Percentiles rank a stretch among this genome's conserved stretches.
These are phyloP conservation scores for Gastrolobium bilobum DNA, from an alignment of 306 rosid species.

Conservation along the genomic window DNA sequence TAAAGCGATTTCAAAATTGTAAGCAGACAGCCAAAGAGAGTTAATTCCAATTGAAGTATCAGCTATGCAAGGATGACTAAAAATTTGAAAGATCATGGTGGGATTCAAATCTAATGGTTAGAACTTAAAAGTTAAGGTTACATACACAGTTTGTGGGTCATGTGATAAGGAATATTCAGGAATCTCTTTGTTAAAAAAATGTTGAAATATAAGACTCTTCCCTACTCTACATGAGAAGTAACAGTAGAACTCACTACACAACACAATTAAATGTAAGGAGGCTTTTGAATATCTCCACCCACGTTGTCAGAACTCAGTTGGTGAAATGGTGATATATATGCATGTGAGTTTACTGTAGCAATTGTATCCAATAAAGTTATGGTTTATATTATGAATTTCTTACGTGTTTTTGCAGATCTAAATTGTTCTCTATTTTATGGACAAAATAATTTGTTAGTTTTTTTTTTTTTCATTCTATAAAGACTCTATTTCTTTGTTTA, in stretches of 20 bases:
- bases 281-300: conserved; percentile 26
- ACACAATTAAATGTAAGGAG: neutral
- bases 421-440: neutral
- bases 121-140: too few relatives aligned
- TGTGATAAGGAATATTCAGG: too few relatives aligned
- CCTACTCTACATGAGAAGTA: conserved; percentile 10
- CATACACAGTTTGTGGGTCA: too few relatives aligned
- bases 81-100: neutral
- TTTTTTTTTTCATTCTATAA: too few relatives aligned
- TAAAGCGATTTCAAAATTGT: neutral
- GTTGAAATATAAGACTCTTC: neutral
- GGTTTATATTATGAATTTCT: neutral
- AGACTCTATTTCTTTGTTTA: too few relatives aligned
- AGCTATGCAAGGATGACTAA: neutral
- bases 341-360: neutral
- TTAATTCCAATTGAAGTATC: too few relatives aligned
- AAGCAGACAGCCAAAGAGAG: too few relatives aligned
- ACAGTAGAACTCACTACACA: neutral
- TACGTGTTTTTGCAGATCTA: neutral
- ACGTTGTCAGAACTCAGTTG: neutral
- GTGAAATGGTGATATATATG: neutral
- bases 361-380: conserved; percentile 9
- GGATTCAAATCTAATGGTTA: too few relatives aligned
- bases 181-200: neutral
- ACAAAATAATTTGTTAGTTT: neutral